Evolutionary conservation across 345 rosid species (phyloP), one percentile per base, ranked within the genome.

Genomic region (Xanthoceras sorbifolium): DNA sequence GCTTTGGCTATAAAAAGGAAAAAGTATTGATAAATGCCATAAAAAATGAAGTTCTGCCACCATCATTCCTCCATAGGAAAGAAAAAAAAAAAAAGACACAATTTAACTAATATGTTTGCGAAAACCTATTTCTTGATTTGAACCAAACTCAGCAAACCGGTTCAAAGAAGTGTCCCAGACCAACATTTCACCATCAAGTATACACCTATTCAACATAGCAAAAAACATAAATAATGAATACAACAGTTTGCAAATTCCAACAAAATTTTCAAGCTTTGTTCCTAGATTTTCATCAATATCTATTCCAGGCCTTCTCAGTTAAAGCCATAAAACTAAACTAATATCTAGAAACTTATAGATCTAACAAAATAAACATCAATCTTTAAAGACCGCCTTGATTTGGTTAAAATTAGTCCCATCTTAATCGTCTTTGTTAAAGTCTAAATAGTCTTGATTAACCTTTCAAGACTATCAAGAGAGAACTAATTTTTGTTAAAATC

Each of bases 121-220:
- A 64, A 62, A 81, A 95, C 98, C 99, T 90, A 95, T 95, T 89
- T 95, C 99, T 80, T 93, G 99, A 86, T 95, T 95, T 75, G 99
- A 93, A 60, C 99, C 98, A 75, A 95, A 95, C 74, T 95, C 99
- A 8, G 98, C 94, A 89, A 95, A 95, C 67, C 87, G 93, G 81
- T 89, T 93, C 79, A 81, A 85, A 71, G 93, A 88, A 66, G 90
- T 85, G 82, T 95, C 99, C 99, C 97, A 93, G 40, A 92, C 99
- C 86, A 95, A 79, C 97, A 95, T 95, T 87, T 95, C 99, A 40
- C 98, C 99, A 89, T 93, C 98, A 74, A 95, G 97, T 76, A 95
- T 95, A 81, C 99, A 95, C 92, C 99, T 95, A 65, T 29, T 60
- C 61, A 34, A 78, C 3, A 57, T 7, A 57, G 25, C 5, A 29